Base-by-base conservation (phyloP, 148 eudicot genomes). In the Chenopodium album region DNA sequence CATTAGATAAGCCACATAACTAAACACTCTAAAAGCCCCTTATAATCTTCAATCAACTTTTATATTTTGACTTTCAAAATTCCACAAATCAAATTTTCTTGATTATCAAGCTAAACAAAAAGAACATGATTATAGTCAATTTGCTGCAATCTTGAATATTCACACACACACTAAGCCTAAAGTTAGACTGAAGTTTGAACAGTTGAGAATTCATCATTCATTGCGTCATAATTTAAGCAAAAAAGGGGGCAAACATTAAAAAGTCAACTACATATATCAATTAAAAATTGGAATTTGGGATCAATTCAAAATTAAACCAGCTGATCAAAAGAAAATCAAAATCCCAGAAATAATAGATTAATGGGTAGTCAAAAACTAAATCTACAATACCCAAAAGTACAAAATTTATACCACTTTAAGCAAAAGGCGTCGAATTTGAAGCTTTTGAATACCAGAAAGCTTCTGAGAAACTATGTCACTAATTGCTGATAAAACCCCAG, bases 381-480 rank as follows among this genome's bases (percentile, higher is more conserved):
- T 5, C 26, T 68, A 60, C 28, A 56, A 71, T 12, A 48, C 41
- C 47, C 13, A 50, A 70, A 72, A 10, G 1, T 23, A 2, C 8
- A 16, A 31, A 64, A 75, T 13, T 11, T 63, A 31, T 91, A 94
- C 98, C 94, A 96, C 95, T 96, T 96, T 96, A 81, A 96, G 95
- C 85, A 94, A 84, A 89, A 96, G 91, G 75, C 97, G 98, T 26
- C 92, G 90, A 76, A 94, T 88, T 82, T 92, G 97, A 86, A 96
- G 86, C 84, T 91, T 96, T 86, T 90, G 94, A 79, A 96, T 92
- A 29, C 99, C 99, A 76, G 95, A 88, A 78, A 96, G 95, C 90
- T 94, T 96, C 86, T 96, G 99, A 17, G 98, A 85, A 37, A 87
- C 93, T 63, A 92, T 85, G 64, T 96, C 99, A 85, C 99, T 94